Percentiles rank a stretch among this genome's conserved stretches.
Evolutionary conservation across 176 grass and related monocot genomes (phyloP).

Genomic region (barley (Hordeum vulgare)): DNA sequence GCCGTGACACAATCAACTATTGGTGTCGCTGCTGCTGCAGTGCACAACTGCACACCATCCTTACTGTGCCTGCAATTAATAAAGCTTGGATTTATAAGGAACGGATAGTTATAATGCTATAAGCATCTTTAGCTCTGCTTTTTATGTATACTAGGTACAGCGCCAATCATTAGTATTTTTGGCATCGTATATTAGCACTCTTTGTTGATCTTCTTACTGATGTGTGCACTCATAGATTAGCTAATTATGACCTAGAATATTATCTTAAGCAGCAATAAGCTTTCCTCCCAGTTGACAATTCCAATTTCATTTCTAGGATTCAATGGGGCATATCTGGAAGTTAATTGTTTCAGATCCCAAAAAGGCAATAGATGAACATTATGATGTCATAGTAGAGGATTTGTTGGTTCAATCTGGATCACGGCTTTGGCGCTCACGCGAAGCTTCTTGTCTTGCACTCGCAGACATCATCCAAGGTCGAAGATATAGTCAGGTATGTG

Average conservation of each 20-base stretch:
- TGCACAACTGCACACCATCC: not conserved
- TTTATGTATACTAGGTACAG: not conserved
- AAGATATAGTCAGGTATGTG: constrained; percentile 69
- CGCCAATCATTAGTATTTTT: not conserved
- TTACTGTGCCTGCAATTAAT: constrained; percentile 10
- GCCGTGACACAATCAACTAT: not conserved
- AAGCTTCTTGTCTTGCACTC: constrained; percentile 97
- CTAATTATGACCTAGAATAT: not conserved
- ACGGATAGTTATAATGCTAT: not conserved
- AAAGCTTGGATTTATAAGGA: not conserved
- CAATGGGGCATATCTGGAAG: constrained; percentile 98
- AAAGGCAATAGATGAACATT: constrained; percentile 93
- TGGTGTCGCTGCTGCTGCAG: not conserved
- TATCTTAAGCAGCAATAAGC: not conserved
- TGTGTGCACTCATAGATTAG: not conserved
- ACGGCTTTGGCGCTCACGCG: constrained; percentile 93
- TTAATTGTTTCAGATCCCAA: constrained; percentile 89
- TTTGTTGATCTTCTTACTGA: not conserved
- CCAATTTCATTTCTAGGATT: constrained; percentile 58
- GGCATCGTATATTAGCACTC: not conserved
- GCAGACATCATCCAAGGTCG: constrained; percentile 95
- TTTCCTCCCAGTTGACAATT: constrained; percentile 26
- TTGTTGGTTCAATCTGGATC: constrained; percentile 92
- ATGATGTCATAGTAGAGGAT: constrained; percentile 83
- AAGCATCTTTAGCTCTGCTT: not conserved